These are phyloP conservation scores for Catharanthus roseus DNA, from an alignment of 257 asterid species.

Conservation along the genomic window DNA sequence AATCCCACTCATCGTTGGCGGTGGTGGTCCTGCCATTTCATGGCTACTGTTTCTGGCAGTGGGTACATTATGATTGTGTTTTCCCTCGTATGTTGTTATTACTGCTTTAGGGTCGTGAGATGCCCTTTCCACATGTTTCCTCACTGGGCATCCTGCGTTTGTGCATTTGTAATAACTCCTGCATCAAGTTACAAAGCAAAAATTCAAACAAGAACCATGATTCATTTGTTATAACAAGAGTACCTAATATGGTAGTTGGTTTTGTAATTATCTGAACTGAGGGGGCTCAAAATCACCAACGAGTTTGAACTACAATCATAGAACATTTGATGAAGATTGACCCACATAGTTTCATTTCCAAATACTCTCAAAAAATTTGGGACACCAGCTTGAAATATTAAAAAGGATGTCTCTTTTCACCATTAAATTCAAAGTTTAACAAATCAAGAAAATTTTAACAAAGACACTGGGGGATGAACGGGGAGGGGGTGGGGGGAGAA, in stretches of 20 bases:
- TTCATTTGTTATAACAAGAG: not conserved
- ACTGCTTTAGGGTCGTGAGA: constrained; percentile 96
- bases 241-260: not conserved
- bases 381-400: not conserved
- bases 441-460: too few relatives aligned
- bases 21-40: constrained; percentile 44
- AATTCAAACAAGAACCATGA: not conserved
- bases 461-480: too few relatives aligned
- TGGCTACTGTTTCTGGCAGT: constrained; percentile 62
- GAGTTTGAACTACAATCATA: not conserved
- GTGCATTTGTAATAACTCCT: constrained; percentile 99
- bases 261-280: not conserved
- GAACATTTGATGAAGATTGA: too few relatives aligned
- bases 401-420: too few relatives aligned
- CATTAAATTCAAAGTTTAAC: too few relatives aligned
- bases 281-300: not conserved
- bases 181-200: constrained; percentile 25
- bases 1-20: constrained; percentile 29
- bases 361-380: not conserved
- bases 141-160: constrained; percentile 78
- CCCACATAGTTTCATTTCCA: not conserved
- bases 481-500: too few relatives aligned
- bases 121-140: constrained; percentile 98
- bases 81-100: constrained; percentile 93
- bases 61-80: constrained; percentile 92